Evolutionary conservation across 805 yeast species (phyloP).

Genomic region (Lachancea sp.): DNA sequence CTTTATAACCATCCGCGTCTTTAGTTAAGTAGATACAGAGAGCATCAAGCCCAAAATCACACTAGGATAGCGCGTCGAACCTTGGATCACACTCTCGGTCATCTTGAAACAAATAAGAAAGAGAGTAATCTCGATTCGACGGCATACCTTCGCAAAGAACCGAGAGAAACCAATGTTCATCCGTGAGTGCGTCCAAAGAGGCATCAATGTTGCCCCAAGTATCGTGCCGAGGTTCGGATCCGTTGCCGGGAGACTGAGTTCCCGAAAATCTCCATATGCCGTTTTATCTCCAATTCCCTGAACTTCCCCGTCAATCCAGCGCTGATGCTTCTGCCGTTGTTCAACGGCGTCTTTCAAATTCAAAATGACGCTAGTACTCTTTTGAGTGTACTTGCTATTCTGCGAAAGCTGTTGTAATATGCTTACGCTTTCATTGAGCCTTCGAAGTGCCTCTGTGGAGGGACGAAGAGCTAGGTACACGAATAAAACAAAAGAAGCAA

Average conservation of each 20-base stretch:
- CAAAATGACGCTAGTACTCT: constrained; percentile 9
- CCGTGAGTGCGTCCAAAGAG: constrained; percentile 9
- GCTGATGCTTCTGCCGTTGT: constrained; percentile 9
- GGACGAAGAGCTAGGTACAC: constrained; percentile 9
- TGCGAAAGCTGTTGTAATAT: constrained; percentile 9
- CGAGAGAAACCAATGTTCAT: constrained; percentile 8
- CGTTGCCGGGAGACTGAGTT: not conserved
- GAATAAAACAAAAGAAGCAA: constrained; percentile 8
- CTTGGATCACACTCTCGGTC: not conserved
- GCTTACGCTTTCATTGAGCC: constrained; percentile 7
- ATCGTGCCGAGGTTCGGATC: constrained; percentile 2
- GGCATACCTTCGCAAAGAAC: constrained; percentile 9
- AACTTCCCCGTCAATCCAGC: constrained; percentile 10
- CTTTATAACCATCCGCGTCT: no score
- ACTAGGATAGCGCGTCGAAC: no score
- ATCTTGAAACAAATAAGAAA: constrained; percentile 9
- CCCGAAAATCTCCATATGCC: not conserved
- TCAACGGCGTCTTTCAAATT: constrained; percentile 7
- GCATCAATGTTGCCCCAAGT: constrained; percentile 9
- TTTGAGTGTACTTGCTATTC: constrained; percentile 9
- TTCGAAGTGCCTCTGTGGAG: constrained; percentile 9
- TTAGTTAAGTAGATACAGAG: no score
- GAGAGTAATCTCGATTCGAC: constrained; percentile 7
- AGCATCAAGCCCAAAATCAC: no score
- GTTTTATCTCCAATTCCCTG: constrained; percentile 8